Conservation (phyloP, 768 basidiomycete genomes). For the Chalciporus piperatus region DNA sequence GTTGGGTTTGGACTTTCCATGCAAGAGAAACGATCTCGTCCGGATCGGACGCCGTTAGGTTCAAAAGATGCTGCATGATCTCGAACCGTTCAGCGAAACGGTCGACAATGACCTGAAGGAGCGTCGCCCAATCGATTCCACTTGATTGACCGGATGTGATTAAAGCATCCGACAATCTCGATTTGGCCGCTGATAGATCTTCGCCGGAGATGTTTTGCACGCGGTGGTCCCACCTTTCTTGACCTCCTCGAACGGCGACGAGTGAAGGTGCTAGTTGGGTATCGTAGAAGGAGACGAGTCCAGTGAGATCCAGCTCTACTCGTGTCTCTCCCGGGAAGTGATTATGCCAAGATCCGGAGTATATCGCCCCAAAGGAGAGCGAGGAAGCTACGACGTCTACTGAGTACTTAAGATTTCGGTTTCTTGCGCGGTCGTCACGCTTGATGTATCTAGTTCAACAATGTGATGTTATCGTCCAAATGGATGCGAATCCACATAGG, state of each 20-base stretch:
- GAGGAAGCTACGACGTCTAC: neutral
- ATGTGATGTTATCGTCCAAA: too few relatives aligned
- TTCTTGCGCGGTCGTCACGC: too few relatives aligned
- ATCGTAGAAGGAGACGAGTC: constrained; percentile 39
- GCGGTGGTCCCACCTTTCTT: constrained; percentile 33
- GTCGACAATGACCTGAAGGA: constrained; percentile 29
- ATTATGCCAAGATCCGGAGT: constrained; percentile 33
- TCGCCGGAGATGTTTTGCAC: constrained; percentile 20
- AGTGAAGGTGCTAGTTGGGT: constrained; percentile 31
- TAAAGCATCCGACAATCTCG: constrained; percentile 6
- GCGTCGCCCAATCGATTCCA: constrained; percentile 34
- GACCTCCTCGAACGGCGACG: constrained; percentile 19
- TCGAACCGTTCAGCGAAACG: constrained; percentile 33
- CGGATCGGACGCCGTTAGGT: constrained; percentile 2
- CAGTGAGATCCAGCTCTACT: constrained; percentile 31
- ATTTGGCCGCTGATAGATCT: constrained; percentile 16
- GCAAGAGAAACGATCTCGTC: constrained; percentile 6
- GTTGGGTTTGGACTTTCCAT: constrained; percentile 19
- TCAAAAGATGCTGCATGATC: constrained; percentile 20
- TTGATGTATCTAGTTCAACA: too few relatives aligned
- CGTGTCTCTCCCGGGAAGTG: constrained; percentile 36
- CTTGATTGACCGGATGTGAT: constrained; percentile 18
- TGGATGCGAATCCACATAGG: too few relatives aligned
- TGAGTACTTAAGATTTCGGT: too few relatives aligned
- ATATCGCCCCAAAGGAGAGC: constrained; percentile 1